phyloP scores from a whole-genome alignment of 2,329 filamentous ascomycete species.

The Aspergillus brasiliensis region DNA sequence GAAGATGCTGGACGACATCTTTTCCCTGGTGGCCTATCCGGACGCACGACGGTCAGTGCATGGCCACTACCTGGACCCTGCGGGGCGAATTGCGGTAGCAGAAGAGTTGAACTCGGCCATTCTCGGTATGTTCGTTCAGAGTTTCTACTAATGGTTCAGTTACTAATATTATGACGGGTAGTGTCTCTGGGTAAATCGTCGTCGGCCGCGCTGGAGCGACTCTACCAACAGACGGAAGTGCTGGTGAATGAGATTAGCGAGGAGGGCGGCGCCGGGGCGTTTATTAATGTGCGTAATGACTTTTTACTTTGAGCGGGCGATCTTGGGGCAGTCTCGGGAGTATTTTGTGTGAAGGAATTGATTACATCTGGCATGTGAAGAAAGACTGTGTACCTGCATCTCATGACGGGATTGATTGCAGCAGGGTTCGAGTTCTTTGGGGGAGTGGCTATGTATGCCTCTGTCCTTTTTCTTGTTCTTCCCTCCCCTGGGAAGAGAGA shows the following conservation, averaged over 20 bases:
- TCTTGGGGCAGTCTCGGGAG: conserved; percentile 3
- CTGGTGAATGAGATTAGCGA: conserved; percentile 80
- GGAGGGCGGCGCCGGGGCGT: conserved; percentile 77
- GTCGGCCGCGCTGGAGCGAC: conserved; percentile 77
- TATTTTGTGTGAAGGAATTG: background rate
- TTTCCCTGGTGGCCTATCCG: conserved; percentile 82
- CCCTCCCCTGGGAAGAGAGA: too few relatives aligned
- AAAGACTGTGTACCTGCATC: background rate
- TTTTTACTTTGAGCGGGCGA: conserved; percentile 36
- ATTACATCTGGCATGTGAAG: conserved; percentile 12
- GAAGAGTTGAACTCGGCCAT: conserved; percentile 95
- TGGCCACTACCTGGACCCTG: conserved; percentile 74
- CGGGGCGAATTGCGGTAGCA: conserved; percentile 75
- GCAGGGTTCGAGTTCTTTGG: background rate
- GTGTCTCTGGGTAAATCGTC: conserved; percentile 90
- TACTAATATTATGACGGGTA: conserved; percentile 46
- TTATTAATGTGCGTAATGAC: conserved; percentile 70
- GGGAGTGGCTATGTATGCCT: background rate
- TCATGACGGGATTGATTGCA: background rate
- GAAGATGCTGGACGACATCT: conserved; percentile 78
- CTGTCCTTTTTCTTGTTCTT: too few relatives aligned
- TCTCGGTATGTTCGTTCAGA: conserved; percentile 63
- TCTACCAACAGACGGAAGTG: conserved; percentile 84
- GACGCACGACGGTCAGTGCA: conserved; percentile 78
- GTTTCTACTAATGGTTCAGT: conserved; percentile 27